These are phyloP conservation scores for Coleophoma cylindrospora DNA, from an alignment of 2,329 filamentous ascomycete species.

Conservation along the genomic window DNA sequence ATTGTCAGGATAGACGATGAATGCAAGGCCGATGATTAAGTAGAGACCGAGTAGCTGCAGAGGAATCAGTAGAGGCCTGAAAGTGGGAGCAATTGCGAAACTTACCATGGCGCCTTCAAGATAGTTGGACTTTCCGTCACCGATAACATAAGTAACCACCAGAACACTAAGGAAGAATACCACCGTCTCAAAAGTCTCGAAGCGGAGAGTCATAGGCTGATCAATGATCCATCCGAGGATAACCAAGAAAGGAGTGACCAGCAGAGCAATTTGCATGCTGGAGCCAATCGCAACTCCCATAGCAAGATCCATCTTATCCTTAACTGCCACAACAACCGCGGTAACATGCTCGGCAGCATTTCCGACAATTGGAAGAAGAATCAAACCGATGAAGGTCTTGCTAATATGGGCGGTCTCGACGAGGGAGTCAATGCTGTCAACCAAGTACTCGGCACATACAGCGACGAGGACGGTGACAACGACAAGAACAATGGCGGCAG, in stretches of 20 bases:
- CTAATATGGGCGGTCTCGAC: conserved; percentile 67
- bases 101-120: conserved; percentile 72
- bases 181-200: conserved; percentile 76
- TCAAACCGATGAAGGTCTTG: conserved; percentile 77
- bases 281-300: conserved; percentile 80
- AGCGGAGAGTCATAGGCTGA: conserved; percentile 68
- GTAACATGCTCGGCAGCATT: conserved; percentile 81
- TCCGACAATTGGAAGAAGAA: conserved; percentile 74
- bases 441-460: conserved; percentile 71
- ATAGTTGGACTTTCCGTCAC: conserved; percentile 81
- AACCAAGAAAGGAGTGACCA: conserved; percentile 66
- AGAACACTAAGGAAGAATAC: conserved; percentile 72
- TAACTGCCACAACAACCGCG: conserved; percentile 70
- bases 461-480: conserved; percentile 66
- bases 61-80: not conserved
- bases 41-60: conserved; percentile 50
- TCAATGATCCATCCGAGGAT: conserved; percentile 62
- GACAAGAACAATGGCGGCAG: conserved; percentile 62
- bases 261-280: conserved; percentile 76
- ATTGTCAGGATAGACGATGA: conserved; percentile 55
- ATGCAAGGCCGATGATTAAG: conserved; percentile 54
- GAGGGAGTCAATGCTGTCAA: conserved; percentile 69
- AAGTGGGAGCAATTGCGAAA: not conserved
- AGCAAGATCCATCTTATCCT: conserved; percentile 72
- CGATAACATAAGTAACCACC: conserved; percentile 71